These are phyloP conservation scores for Penicillium coffeae DNA, from an alignment of 495 filamentous ascomycete species.

Conservation along the genomic window DNA sequence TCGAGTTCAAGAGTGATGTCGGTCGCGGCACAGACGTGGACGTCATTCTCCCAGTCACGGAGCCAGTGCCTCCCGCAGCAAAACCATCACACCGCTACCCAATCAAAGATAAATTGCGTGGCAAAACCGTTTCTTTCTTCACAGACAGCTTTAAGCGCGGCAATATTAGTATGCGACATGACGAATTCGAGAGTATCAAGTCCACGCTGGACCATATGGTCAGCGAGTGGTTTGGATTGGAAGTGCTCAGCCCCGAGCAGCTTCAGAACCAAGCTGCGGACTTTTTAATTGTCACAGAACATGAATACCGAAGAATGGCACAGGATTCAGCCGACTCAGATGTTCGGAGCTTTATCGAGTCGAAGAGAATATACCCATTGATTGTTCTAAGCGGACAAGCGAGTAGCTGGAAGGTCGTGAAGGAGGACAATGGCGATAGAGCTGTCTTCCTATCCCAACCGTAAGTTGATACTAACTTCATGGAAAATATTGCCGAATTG, in stretches of 20 bases:
- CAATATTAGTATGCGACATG: slow-evolving; percentile 9
- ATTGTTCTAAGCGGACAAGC: slow-evolving; percentile 20
- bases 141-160: slow-evolving; percentile 13
- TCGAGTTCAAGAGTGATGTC: slow-evolving; percentile 54
- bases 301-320: slow-evolving; percentile 14
- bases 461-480: slow-evolving; percentile 8
- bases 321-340: slow-evolving; percentile 6
- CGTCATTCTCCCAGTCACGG: slow-evolving; percentile 29
- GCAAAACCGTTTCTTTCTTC: slow-evolving; percentile 23
- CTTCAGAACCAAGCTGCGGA: slow-evolving; percentile 9
- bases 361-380: slow-evolving; percentile 9
- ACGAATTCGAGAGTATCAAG: slow-evolving; percentile 15
- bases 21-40: slow-evolving; percentile 58
- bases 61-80: not conserved
- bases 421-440: slow-evolving; percentile 11
- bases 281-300: slow-evolving; percentile 21
- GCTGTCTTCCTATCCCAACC: slow-evolving; percentile 23
- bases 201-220: slow-evolving; percentile 19
- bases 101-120: slow-evolving; percentile 14
- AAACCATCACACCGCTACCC: slow-evolving; percentile 1
- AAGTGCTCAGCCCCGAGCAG: slow-evolving; percentile 28
- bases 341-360: slow-evolving; percentile 7
- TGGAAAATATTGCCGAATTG: not conserved
- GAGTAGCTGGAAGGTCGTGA: slow-evolving; percentile 17
- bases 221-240: slow-evolving; percentile 30